These are phyloP conservation scores for Spathaspora gorwiae DNA, from an alignment of 805 yeast species.

Conservation along the genomic window DNA sequence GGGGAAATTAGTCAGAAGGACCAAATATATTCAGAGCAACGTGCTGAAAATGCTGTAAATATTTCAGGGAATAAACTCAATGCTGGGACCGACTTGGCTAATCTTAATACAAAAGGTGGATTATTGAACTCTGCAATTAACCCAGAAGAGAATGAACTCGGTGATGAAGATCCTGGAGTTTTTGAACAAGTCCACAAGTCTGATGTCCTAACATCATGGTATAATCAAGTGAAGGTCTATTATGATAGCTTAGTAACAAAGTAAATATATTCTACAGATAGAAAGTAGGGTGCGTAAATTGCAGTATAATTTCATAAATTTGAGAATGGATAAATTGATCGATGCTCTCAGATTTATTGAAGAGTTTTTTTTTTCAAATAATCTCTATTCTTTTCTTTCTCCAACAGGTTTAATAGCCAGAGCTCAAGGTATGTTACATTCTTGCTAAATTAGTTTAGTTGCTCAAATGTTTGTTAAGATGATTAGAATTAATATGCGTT, in stretches of 20 bases:
- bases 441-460: not conserved
- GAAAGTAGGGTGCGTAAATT: no score
- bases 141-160: slow-evolving; percentile 1
- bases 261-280: no score
- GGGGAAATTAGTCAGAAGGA: slow-evolving; percentile 30
- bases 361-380: not conserved
- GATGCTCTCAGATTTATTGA: no score
- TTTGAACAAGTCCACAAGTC: slow-evolving; percentile 1
- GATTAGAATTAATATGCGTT: slow-evolving; percentile 38
- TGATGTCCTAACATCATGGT: slow-evolving; percentile 3
- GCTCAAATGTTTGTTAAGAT: slow-evolving; percentile 7
- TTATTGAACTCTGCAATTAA: slow-evolving; percentile 3
- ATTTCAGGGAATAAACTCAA: not conserved
- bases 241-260: not conserved
- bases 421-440: no score
- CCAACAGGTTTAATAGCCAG: no score
- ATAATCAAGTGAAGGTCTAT: not conserved
- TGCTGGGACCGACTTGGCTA: slow-evolving; percentile 3
- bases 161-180: slow-evolving; percentile 1
- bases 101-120: slow-evolving; percentile 4
- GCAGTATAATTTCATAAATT: no score
- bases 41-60: slow-evolving; percentile 14
- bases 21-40: slow-evolving; percentile 30
- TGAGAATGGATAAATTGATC: no score
- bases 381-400: not conserved